phyloP scores from a whole-genome alignment of 176 grass and related monocot genomes.

The Carex kokanica region DNA sequence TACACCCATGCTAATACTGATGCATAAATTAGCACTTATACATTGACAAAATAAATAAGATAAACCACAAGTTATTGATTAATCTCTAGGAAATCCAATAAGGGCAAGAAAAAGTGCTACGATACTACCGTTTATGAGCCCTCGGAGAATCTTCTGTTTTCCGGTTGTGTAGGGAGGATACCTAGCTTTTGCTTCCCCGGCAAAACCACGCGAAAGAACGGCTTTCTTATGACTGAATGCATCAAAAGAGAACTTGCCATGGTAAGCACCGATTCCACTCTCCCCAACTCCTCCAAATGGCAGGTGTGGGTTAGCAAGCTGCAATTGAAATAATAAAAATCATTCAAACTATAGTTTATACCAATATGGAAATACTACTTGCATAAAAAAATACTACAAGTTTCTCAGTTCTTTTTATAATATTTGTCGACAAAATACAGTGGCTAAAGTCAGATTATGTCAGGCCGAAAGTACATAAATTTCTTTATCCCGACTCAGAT shows the following conservation, averaged over 20 bases:
- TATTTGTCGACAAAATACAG: background rate
- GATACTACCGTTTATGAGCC: slow-evolving; percentile 65
- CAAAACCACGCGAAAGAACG: slow-evolving; percentile 52
- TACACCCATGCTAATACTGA: background rate
- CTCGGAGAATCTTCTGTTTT: slow-evolving; percentile 73
- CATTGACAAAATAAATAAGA: slow-evolving; percentile 7
- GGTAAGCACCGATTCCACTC: slow-evolving; percentile 74
- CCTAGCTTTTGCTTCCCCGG: slow-evolving; percentile 42
- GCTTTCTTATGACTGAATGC: slow-evolving; percentile 80
- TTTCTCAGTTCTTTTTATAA: background rate
- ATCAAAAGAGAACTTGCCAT: slow-evolving; percentile 88
- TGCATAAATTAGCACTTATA: background rate
- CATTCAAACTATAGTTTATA: background rate
- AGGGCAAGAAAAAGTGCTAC: slow-evolving; percentile 57
- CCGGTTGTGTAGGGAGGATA: slow-evolving; percentile 66
- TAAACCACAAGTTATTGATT: background rate
- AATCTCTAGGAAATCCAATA: slow-evolving; percentile 46
- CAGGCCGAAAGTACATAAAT: background rate
- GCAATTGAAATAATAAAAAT: background rate
- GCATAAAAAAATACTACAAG: background rate
- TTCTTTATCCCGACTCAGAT: background rate
- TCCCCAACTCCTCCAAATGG: slow-evolving; percentile 90
- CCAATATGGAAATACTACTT: background rate
- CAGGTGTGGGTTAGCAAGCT: slow-evolving; percentile 59
- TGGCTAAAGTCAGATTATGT: background rate